phyloP scores from a whole-genome alignment of 2,329 filamentous ascomycete species.

The Arthrinium phaeospermum region DNA sequence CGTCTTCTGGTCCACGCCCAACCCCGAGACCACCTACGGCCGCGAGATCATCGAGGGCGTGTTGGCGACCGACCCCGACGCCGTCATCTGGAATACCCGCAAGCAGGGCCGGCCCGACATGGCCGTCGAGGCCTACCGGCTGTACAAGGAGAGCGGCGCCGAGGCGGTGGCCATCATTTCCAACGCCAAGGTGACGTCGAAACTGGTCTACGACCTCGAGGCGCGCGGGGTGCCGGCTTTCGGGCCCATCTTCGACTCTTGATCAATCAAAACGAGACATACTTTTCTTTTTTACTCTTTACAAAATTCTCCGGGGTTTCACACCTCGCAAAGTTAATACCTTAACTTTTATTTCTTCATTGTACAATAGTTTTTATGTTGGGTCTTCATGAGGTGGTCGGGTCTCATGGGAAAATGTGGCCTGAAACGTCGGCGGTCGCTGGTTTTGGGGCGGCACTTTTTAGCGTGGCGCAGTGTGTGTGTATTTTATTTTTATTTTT shows the following conservation, averaged over 20 bases:
- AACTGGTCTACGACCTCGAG: constrained; percentile 39
- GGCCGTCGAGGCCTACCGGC: constrained; percentile 32
- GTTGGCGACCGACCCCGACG: constrained; percentile 35
- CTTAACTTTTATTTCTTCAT: neutral
- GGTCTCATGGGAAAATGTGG: neutral
- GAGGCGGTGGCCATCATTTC: constrained; percentile 44
- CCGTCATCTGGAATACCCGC: constrained; percentile 41
- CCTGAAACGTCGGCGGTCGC: constrained; percentile 4
- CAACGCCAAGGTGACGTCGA: constrained; percentile 39
- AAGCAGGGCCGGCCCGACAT: constrained; percentile 39
- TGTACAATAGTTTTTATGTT: neutral
- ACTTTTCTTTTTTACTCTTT: neutral
- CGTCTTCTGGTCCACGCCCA: constrained; percentile 43
- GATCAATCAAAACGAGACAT: neutral
- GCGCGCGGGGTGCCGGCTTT: constrained; percentile 40
- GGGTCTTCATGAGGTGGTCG: neutral
- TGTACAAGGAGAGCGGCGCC: constrained; percentile 25
- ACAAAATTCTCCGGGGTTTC: neutral
- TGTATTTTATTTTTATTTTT: neutral
- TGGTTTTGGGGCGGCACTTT: neutral
- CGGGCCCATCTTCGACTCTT: constrained; percentile 44
- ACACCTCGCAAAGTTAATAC: neutral
- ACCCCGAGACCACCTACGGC: constrained; percentile 42
- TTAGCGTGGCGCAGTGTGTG: constrained; percentile 1
- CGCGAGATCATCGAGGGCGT: constrained; percentile 35